Evolutionary conservation across 768 basidiomycete genomes (phyloP).

Genomic region (Hortiboletus flavorubellus): DNA sequence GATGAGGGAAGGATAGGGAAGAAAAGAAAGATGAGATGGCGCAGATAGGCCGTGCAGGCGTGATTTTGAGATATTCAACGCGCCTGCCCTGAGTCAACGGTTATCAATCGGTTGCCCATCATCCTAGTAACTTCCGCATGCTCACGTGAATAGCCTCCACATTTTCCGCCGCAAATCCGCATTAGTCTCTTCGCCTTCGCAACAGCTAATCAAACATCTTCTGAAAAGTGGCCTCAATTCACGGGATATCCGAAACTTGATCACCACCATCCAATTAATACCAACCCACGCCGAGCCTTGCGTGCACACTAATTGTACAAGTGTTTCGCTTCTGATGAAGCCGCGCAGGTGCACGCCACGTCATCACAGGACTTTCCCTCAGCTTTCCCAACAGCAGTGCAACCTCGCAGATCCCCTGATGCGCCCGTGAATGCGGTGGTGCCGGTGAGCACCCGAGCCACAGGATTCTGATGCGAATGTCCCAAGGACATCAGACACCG

Average conservation of each 20-base stretch:
- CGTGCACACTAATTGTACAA: background rate
- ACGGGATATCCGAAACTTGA: no score
- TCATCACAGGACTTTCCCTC: background rate
- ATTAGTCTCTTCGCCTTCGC: background rate
- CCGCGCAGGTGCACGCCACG: background rate
- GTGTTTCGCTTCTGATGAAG: background rate
- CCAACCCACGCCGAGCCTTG: background rate
- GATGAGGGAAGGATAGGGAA: constrained; percentile 15
- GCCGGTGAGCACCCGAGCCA: no score
- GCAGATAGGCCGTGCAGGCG: background rate
- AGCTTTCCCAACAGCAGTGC: no score
- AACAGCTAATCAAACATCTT: no score
- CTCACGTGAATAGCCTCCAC: constrained; percentile 14
- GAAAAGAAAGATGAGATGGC: constrained; percentile 10
- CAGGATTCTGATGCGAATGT: no score
- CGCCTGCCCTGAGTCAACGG: constrained; percentile 34
- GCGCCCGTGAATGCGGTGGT: no score
- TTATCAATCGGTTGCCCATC: constrained; percentile 18
- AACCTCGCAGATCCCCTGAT: no score
- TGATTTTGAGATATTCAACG: constrained; percentile 28
- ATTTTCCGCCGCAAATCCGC: constrained; percentile 1
- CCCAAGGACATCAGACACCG: no score
- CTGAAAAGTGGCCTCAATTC: no score
- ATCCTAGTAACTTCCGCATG: constrained; percentile 5
- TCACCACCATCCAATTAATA: no score